Evolutionary conservation across 2,329 filamentous ascomycete genomes (phyloP), one percentile per base, ranked within the genome.

Genomic region (Plenodomus tracheiphilus): DNA sequence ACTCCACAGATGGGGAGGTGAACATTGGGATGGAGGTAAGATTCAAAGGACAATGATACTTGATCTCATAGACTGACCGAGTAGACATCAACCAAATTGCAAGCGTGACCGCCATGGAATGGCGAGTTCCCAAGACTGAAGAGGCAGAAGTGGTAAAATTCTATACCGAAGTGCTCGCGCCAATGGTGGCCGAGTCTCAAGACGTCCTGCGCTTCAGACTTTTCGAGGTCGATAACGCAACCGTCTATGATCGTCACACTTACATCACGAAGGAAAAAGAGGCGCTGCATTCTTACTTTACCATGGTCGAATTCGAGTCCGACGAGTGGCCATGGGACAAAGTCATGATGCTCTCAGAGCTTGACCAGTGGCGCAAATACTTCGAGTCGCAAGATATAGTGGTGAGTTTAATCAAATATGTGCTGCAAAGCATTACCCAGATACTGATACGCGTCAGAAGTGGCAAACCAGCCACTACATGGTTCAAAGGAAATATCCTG

Each of bases 281-380:
- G 6, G 4, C 41, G 2, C 25, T 58, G 40, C 47, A 56, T 25
- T 49, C 39, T 4, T 56, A 47, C 22, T 52, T 60, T 20, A 54
- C 50, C 2, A 25, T 54, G 3, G 50, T 53, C 8, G 57, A 60
- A 40, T 37, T 58, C 18, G 55, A 47, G 28, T 51, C 50, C 3
- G 55, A 58, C 21, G 46, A 60, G 25, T 58, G 53, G 55, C 57
- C 55, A 10, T 60, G 57, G 57, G 57, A 56, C 20, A 47, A 46
- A 25, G 46, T 60, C n/a, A 30, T 60, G 39, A 50, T 52, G 7
- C 46, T 60, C 43, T 53, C 50, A 1, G 46, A 58, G 10, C 43
- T 51, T 15, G 17, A 41, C 16, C 35, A 46, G 7, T 60, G 57
- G 57, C 43, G 43, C 20, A 19, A 47, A 6, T 60, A 49, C 15